Evolutionary conservation across 2,329 filamentous ascomycete genomes (phyloP), one percentile per base, ranked within the genome.

Genomic region (Penicillium sp.): DNA sequence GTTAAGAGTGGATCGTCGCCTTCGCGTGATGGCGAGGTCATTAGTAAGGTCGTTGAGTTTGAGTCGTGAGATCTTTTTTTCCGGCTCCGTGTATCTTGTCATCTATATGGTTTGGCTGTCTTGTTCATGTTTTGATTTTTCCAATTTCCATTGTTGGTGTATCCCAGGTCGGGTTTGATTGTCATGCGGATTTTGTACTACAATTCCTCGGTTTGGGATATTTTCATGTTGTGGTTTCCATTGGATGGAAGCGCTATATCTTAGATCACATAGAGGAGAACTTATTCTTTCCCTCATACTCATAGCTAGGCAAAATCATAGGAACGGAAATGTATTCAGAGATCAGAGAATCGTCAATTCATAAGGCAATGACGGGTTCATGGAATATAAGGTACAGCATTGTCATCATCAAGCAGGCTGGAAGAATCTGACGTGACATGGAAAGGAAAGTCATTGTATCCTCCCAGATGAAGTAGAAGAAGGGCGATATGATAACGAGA

Each of bases 31-130:
- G 56, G 59, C 5, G 58, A 60, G 11, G 62, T 63, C 33, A 63
- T 69, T 22, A 69, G 66, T 41, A 72, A 72, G 52, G 63, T 69
- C 29, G 64, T 72, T 41, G 72, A 74, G 52, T 69, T 68, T 34
- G 65, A 69, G 25, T 66, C 62, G 48, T 66, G 51, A 60, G n/a
- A n/a, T n/a, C n/a, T 54, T 19, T 48, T 56, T 19, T 11, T 19
- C 31, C 14, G 22, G 5, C 22, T 25, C 41, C 41, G 41, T 36
- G 12, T 33, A 22, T 40, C 27, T 38, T 42, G 19, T 49, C 35
- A 39, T 46, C 8, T 25, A 41, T 42, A 48, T 34, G 27, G 14
- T 25, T 45, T 18, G 25, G 22, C 14, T 34, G 30, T 14, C 28
- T 46, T 38, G 22, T n/a, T 45, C 29, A 43, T 27, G 3, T 39